Base-by-base conservation (phyloP, 2,329 filamentous ascomycete species). In the Didymella exigua region DNA sequence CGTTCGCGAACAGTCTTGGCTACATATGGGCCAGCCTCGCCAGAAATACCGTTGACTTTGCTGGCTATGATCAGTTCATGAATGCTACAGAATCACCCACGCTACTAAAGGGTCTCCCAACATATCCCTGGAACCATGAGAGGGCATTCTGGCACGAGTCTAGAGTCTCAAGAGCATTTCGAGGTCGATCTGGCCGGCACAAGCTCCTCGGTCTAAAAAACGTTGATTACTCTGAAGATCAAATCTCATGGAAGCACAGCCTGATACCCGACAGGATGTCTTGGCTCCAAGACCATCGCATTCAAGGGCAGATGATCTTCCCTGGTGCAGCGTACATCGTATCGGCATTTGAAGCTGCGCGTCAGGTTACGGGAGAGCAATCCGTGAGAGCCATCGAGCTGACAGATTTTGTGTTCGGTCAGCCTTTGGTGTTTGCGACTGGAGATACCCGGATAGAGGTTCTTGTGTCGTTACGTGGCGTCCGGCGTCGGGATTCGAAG, bases 271-370 rank as follows among this genome's bases (percentile, higher is more conserved):
- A 42, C 1, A 58, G 66, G 29, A 23, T 62, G 5, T 26, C 56
- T 0, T 69, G 67, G 67, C 13, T 70, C 1, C 2, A 4, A 2
- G 63, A 56, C 2, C 67, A 70, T 37, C 10, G 51, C 2, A 18
- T 70, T 1, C 60, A 67, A 31, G 59, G 58, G 1, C 67, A 77
- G 8, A 63, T 76, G 0, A 62, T 82, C 1, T 80, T 79, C 31
- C 81, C 81, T 0, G 76, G 63, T 1, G 76, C 80, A 1, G 80
- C 72, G 0, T 82, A 78, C 50, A 53, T 81, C 0, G 64, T 70
- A 4, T 78, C 79, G 65, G 75, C 73, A 0, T n/a, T 67, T 2
- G 66, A 70, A 37, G 66, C 67, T 19, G 54, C 44, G 2, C 47
- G 26, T n/a, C 13, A 50, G 18, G 21, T 45, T 26, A 27, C 46